These are phyloP conservation scores for Lichtheimia corymbifera DNA, from an alignment of 371 early-diverging fungal species.

Conservation along the genomic window DNA sequence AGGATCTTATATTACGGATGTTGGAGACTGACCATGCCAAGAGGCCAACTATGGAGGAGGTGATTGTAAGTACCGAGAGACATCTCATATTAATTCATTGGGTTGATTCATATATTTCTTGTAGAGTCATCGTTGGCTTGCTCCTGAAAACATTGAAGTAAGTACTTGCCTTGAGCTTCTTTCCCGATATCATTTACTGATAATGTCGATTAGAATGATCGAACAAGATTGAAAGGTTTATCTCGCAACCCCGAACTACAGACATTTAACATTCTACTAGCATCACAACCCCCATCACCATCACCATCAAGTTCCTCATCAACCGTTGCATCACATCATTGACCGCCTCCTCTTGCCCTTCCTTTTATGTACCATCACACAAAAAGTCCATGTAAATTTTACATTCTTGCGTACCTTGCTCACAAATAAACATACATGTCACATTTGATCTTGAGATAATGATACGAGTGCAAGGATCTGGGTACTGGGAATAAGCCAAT, in stretches of 20 bases:
- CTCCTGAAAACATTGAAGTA: conserved; percentile 14
- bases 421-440: too few relatives aligned
- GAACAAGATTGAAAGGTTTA: conserved; percentile 6
- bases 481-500: too few relatives aligned
- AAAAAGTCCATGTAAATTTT: too few relatives aligned
- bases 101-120: neutral
- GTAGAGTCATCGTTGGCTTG: conserved; percentile 24
- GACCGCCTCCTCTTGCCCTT: too few relatives aligned
- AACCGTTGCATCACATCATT: too few relatives aligned
- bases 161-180: neutral
- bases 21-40: conserved; percentile 5
- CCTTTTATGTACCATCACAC: too few relatives aligned
- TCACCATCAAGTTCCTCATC: too few relatives aligned
- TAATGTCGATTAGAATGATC: neutral
- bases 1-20: conserved; percentile 16
- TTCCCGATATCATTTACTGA: neutral
- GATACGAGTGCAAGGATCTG: too few relatives aligned
- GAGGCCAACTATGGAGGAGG: conserved; percentile 16
- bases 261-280: neutral
- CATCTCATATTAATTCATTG: neutral
- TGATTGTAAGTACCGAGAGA: conserved; percentile 11
- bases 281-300: too few relatives aligned
- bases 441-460: too few relatives aligned
- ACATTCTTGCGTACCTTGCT: too few relatives aligned
- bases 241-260: neutral